Conservation (phyloP, 768 basidiomycete genomes). For the Pulveroboletus sp. region DNA sequence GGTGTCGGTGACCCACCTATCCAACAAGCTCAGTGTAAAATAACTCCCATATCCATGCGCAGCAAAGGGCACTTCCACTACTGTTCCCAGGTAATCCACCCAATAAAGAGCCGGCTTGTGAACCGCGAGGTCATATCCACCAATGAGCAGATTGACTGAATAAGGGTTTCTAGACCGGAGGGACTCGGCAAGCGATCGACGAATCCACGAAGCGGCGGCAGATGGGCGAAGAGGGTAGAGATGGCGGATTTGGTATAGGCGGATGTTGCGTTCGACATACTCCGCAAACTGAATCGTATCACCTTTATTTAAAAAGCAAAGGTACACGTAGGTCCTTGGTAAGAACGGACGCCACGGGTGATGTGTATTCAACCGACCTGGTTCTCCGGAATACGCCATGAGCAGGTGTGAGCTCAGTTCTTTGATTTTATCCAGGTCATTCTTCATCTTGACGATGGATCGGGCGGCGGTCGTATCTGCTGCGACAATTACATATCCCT, state of each 20-base stretch:
- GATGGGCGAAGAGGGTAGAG: slow-evolving; percentile 83
- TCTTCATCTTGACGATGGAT: slow-evolving; percentile 97
- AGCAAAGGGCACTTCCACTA: slow-evolving; percentile 83
- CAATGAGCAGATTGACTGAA: slow-evolving; percentile 87
- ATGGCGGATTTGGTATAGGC: slow-evolving; percentile 94
- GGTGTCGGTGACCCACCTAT: slow-evolving; percentile 50
- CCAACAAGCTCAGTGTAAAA: slow-evolving; percentile 87
- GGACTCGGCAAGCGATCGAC: slow-evolving; percentile 82
- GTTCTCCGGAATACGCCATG: slow-evolving; percentile 94
- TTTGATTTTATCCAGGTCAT: slow-evolving; percentile 96
- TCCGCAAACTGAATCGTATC: slow-evolving; percentile 97
- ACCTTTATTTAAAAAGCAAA: slow-evolving; percentile 41
- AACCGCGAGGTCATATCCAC: slow-evolving; percentile 82
- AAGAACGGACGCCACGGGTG: background rate
- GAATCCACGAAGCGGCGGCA: slow-evolving; percentile 93
- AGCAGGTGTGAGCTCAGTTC: slow-evolving; percentile 83
- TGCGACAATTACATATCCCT: slow-evolving; percentile 90
- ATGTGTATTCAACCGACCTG: slow-evolving; percentile 47
- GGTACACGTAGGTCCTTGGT: background rate
- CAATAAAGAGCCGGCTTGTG: slow-evolving; percentile 80
- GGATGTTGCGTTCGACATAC: slow-evolving; percentile 92
- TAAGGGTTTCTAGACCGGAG: slow-evolving; percentile 86
- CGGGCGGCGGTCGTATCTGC: slow-evolving; percentile 85
- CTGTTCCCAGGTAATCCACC: slow-evolving; percentile 94
- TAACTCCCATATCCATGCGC: slow-evolving; percentile 95